These are phyloP conservation scores for Pochonia chlamydosporia DNA, from an alignment of 2,329 filamentous ascomycete species.

Conservation along the genomic window DNA sequence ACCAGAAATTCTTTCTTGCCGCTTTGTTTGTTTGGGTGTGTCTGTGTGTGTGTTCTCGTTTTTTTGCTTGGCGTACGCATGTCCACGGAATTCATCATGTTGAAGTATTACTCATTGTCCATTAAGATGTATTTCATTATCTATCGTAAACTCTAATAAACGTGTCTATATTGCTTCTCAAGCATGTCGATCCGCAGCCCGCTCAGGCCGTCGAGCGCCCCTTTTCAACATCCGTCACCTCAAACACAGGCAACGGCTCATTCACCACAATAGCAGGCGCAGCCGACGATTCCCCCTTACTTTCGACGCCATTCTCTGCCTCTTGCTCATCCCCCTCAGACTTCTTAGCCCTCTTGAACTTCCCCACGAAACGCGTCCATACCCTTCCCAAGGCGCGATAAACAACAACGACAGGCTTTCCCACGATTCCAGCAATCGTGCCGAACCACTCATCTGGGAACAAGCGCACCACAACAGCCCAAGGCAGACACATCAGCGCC, in stretches of 20 bases:
- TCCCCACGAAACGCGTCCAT: not conserved
- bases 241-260: not conserved
- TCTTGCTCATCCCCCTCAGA: not conserved
- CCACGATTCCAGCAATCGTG: constrained; percentile 3
- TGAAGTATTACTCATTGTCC: too few species aligned
- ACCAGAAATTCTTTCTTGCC: too few species aligned
- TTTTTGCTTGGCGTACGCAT: too few species aligned
- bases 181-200: too few species aligned
- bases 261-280: constrained; percentile 1
- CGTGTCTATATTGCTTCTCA: too few species aligned
- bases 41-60: too few species aligned
- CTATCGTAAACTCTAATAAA: too few species aligned
- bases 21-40: too few species aligned
- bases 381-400: not conserved
- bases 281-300: too few species aligned
- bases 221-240: constrained; percentile 1
- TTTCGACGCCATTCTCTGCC: not conserved
- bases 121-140: too few species aligned
- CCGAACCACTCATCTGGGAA: constrained; percentile 57
- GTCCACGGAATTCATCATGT: too few species aligned
- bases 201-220: not conserved
- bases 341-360: not conserved
- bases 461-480: constrained; percentile 66
- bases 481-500: constrained; percentile 68
- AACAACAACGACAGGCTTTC: constrained; percentile 2